Evolutionary conservation across 352 stramenopile species (phyloP).

Genomic region (Globisporangium okanoganense): DNA sequence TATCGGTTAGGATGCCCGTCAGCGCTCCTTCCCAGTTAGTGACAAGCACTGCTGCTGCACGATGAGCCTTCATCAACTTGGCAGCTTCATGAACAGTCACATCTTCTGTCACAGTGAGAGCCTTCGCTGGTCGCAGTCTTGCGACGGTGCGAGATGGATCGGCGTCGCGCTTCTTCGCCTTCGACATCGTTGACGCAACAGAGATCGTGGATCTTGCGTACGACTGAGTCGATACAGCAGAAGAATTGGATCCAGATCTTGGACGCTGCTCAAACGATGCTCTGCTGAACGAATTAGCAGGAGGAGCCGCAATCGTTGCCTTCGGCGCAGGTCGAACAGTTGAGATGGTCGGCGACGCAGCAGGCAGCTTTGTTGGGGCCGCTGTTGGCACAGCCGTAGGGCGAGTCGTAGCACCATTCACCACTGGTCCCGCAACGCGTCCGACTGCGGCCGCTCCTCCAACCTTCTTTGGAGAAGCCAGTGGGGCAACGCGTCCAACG

Average conservation of each 20-base stretch:
- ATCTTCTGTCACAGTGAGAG: constrained; percentile 79
- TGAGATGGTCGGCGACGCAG: constrained; percentile 9
- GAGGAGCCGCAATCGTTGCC: constrained; percentile 2
- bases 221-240: constrained; percentile 70
- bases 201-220: constrained; percentile 77
- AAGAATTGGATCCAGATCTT: constrained; percentile 71
- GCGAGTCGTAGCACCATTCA: constrained; percentile 6
- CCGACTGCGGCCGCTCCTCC: background rate
- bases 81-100: constrained; percentile 86
- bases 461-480: constrained; percentile 12
- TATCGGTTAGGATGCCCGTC: constrained; percentile 95
- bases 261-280: constrained; percentile 30
- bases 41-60: constrained; percentile 90
- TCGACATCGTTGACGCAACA: constrained; percentile 73
- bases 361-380: constrained; percentile 7
- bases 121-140: constrained; percentile 80
- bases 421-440: constrained; percentile 4
- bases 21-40: constrained; percentile 84
- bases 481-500: constrained; percentile 5
- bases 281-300: constrained; percentile 3
- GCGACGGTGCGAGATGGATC: constrained; percentile 74
- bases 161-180: constrained; percentile 47
- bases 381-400: constrained; percentile 2
- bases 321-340: constrained; percentile 16
- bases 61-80: constrained; percentile 89